phyloP scores from a whole-genome alignment of 2,329 filamentous ascomycete species.

The Scytalidium sp. region DNA sequence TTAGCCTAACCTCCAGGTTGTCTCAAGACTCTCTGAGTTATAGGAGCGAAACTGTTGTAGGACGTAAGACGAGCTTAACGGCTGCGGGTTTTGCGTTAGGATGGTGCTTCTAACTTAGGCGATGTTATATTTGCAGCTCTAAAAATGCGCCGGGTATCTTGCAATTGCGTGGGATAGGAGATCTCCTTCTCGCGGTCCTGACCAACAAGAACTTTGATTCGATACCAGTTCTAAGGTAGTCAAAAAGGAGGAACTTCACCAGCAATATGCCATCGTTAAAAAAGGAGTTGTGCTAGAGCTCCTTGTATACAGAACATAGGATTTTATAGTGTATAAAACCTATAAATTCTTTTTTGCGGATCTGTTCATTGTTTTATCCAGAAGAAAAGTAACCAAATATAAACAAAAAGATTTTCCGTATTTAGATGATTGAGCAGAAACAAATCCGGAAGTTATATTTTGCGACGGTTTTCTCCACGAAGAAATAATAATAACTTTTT shows the following conservation, averaged over 20 bases:
- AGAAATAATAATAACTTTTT: background rate
- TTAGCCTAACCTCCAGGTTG: no score
- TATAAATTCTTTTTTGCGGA: slow-evolving; percentile 7
- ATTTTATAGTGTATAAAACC: slow-evolving; percentile 2
- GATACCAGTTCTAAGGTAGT: background rate
- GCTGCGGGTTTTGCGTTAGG: no score
- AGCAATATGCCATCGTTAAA: slow-evolving; percentile 5
- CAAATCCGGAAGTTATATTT: slow-evolving; percentile 6
- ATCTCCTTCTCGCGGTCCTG: slow-evolving; percentile 3
- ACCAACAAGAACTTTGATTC: slow-evolving; percentile 6
- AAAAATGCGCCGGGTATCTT: background rate
- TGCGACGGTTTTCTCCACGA: slow-evolving; percentile 5
- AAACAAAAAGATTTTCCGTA: background rate
- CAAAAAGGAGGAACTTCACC: slow-evolving; percentile 4
- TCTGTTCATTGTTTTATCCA: slow-evolving; percentile 7
- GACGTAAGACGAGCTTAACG: no score
- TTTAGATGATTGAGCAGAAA: slow-evolving; percentile 5
- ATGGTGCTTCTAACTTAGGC: no score
- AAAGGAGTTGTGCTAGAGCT: slow-evolving; percentile 2
- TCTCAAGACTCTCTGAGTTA: no score
- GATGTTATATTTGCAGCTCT: background rate
- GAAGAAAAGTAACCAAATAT: slow-evolving; percentile 4
- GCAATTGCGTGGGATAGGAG: background rate
- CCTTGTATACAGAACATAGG: slow-evolving; percentile 3
- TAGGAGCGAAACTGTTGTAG: no score